These are phyloP conservation scores for Tetracladium marchalianum DNA, from an alignment of 495 filamentous ascomycete species.

Conservation along the genomic window DNA sequence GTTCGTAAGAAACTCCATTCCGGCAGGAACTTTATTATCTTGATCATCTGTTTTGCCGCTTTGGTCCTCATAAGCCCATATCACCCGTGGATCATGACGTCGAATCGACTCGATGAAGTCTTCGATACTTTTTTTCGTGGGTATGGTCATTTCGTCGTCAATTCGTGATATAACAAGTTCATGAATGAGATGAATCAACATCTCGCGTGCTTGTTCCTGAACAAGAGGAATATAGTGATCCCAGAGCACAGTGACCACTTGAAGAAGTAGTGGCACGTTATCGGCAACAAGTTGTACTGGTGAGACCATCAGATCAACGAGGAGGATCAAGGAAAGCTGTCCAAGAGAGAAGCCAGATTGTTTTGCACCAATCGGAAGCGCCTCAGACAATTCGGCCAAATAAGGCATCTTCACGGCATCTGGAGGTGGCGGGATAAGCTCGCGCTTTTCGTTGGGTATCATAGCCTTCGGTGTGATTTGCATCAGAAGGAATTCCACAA, in stretches of 20 bases:
- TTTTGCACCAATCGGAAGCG: constrained; percentile 80
- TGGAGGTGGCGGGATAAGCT: constrained; percentile 58
- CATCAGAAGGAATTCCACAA: constrained; percentile 85
- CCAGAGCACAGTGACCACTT: constrained; percentile 90
- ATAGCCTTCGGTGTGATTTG: constrained; percentile 86
- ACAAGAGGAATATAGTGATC: constrained; percentile 93
- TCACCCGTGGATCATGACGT: constrained; percentile 70
- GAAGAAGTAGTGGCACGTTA: constrained; percentile 73
- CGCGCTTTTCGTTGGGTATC: constrained; percentile 73
- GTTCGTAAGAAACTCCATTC: constrained; percentile 74
- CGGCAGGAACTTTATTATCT: constrained; percentile 69
- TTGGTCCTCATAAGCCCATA: constrained; percentile 92
- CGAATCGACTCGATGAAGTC: constrained; percentile 87
- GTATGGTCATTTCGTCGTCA: constrained; percentile 56
- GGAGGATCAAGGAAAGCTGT: constrained; percentile 83
- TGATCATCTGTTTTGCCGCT: constrained; percentile 64
- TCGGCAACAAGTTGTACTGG: constrained; percentile 69
- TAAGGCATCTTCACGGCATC: constrained; percentile 74
- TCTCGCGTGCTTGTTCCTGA: constrained; percentile 91
- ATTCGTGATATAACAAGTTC: constrained; percentile 89
- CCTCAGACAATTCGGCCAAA: constrained; percentile 71
- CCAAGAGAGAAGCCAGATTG: constrained; percentile 85
- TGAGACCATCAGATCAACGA: constrained; percentile 93
- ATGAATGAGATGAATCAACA: constrained; percentile 96
- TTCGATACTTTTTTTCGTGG: constrained; percentile 68